Evolutionary conservation across 768 basidiomycete genomes (phyloP).

Genomic region (Naganishia antarctica): DNA sequence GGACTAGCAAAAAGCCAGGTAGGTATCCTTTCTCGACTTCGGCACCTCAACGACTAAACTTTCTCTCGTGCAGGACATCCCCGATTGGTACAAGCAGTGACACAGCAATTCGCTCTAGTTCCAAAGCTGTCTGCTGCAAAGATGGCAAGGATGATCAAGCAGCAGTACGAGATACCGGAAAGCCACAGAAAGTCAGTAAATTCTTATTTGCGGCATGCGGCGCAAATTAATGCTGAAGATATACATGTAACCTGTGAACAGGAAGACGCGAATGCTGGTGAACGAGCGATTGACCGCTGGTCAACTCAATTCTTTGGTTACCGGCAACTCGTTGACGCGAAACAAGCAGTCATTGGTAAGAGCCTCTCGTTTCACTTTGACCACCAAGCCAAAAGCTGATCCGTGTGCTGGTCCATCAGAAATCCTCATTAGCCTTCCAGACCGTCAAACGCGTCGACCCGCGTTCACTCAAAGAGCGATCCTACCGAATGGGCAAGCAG

Average conservation of each 20-base stretch:
- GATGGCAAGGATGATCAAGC: conserved; percentile 16
- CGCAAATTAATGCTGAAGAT: no score
- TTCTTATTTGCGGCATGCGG: neutral
- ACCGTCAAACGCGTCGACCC: conserved; percentile 13
- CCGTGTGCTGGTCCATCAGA: neutral
- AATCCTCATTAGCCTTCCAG: neutral
- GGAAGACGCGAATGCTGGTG: conserved; percentile 17
- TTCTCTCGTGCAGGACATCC: conserved; percentile 1
- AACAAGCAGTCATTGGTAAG: neutral
- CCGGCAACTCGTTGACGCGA: conserved; percentile 17
- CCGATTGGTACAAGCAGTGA: conserved; percentile 8
- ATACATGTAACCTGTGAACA: neutral
- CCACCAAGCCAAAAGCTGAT: neutral
- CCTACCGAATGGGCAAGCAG: conserved; percentile 22
- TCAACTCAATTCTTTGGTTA: conserved; percentile 21
- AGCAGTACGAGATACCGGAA: conserved; percentile 13
- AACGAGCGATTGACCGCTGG: conserved; percentile 14
- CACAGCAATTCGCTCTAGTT: conserved; percentile 7
- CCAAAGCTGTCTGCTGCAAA: conserved; percentile 19
- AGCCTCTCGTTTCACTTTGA: neutral
- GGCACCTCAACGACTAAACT: neutral
- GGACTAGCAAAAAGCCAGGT: conserved; percentile 9
- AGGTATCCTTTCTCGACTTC: neutral
- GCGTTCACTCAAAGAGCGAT: conserved; percentile 15
- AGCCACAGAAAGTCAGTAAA: conserved; percentile 4